phyloP scores from a whole-genome alignment of 1,139 yeast species.

The Yamadazyma spencermartinsiae region DNA sequence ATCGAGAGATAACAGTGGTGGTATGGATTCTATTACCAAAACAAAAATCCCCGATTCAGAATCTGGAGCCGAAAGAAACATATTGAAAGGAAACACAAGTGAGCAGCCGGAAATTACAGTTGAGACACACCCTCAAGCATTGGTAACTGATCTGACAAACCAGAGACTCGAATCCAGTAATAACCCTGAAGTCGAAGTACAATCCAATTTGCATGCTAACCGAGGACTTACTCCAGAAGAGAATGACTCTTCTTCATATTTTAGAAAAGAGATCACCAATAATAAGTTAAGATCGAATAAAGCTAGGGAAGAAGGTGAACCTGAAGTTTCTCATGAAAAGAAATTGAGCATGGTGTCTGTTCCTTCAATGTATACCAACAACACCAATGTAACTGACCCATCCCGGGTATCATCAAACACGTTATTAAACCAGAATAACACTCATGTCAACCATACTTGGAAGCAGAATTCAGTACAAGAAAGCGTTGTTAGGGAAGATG shows the following conservation, averaged over 20 bases:
- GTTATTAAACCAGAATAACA: slow-evolving; percentile 9
- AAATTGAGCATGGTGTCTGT: slow-evolving; percentile 31
- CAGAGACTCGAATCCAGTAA: too few relatives aligned
- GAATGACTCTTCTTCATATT: neutral
- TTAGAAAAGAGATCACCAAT: slow-evolving; percentile 24
- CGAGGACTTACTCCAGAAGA: neutral
- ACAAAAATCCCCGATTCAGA: neutral
- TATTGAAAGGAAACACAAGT: too few relatives aligned
- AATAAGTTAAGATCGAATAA: slow-evolving; percentile 26
- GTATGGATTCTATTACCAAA: neutral
- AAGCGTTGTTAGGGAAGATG: slow-evolving; percentile 17
- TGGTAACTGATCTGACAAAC: too few relatives aligned
- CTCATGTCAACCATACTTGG: slow-evolving; percentile 12
- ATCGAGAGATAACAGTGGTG: neutral
- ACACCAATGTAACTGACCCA: slow-evolving; percentile 13
- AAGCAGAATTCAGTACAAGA: slow-evolving; percentile 18
- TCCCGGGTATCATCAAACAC: slow-evolving; percentile 21
- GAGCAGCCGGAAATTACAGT: too few relatives aligned
- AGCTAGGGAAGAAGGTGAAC: slow-evolving; percentile 3
- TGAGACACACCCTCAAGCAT: too few relatives aligned
- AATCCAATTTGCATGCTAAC: neutral
- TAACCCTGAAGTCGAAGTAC: neutral
- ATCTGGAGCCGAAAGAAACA: neutral
- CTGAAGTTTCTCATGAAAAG: slow-evolving; percentile 10
- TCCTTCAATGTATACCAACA: slow-evolving; percentile 25